Percentiles rank a stretch among this genome's conserved stretches.
Evolutionary conservation across 2,329 filamentous ascomycete genomes (phyloP).

Genomic region (Microdochium bolleyi): DNA sequence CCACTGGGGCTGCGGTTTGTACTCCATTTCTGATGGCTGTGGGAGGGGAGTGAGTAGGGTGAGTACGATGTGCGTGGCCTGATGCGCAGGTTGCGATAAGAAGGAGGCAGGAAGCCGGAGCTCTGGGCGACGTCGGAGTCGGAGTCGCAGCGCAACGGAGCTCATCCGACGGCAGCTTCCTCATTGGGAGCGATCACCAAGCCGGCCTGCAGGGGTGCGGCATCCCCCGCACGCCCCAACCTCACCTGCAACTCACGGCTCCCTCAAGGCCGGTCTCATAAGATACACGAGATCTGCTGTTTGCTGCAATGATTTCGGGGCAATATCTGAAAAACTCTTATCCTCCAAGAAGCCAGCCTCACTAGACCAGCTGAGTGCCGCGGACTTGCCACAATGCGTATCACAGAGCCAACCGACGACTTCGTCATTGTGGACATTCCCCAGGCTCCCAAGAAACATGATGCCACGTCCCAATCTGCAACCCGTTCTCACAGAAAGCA

Average conservation of each 20-base stretch:
- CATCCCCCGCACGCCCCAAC: neutral
- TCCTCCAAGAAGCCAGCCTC: no score
- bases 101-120: neutral
- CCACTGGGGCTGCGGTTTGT: no score
- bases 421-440: neutral
- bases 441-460: no score
- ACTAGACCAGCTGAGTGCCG: no score
- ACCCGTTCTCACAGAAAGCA: neutral
- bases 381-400: no score
- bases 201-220: neutral
- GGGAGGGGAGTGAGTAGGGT: neutral
- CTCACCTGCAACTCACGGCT: neutral
- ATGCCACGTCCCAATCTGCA: neutral
- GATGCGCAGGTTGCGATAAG: neutral
- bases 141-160: neutral
- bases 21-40: slow-evolving; percentile 27
- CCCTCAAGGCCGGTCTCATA: no score
- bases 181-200: neutral
- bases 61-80: neutral
- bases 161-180: neutral
- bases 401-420: neutral
- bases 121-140: neutral
- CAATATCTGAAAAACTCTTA: no score
- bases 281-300: no score
- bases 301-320: no score